Base-by-base conservation (phyloP, 164 flowering plant genomes). In the Nelumbo lutea region DNA sequence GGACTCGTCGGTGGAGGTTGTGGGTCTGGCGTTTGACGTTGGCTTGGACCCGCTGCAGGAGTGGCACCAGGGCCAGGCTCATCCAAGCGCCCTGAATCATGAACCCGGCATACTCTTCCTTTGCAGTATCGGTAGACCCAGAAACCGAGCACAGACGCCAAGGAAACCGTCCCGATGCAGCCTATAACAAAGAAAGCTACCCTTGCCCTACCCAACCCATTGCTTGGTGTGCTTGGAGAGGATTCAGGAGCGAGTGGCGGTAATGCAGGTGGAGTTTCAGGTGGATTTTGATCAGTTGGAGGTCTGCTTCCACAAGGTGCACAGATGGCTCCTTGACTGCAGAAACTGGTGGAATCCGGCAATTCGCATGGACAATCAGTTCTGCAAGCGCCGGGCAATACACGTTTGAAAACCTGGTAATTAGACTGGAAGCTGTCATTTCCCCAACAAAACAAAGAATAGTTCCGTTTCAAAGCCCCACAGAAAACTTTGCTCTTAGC, bases 1-100 rank as follows among this genome's bases (percentile, higher is more conserved):
- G 55, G 13, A 8, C 3, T 10, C 55, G 3, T 14, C 2, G 55
- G 13, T 8, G 9, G 68, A 75, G 27, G 42, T 15, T 9, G 80
- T 4, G 55, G 2, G 46, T 66, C 70, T 9, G 13, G 56, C 0
- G 1, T 8, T 5, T 46, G 7, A 48, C 47, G 10, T 40, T 39
- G 51, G 15, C 9, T 66, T 6, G 39, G 61, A 6, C n/a, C 44
- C 7, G 51, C 1, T 15, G n/a, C 45, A 42, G 62, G 9, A 9
- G 40, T 46, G 2, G 64, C 42, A 3, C 1, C 3, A 7, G 6
- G 55, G 3, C 9, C 70, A 5, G 55, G 65, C 42, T 80, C 83
- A 2, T 87, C 96, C 59, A 90, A 2, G 1, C 75, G 90, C 0
- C 97, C 94, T 0, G 97, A 93, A 65, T 93, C 96, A 47, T 93